These are phyloP conservation scores for Hemileia vastatrix DNA, from an alignment of 1,284 basidiomycete genomes.

Conservation along the genomic window DNA sequence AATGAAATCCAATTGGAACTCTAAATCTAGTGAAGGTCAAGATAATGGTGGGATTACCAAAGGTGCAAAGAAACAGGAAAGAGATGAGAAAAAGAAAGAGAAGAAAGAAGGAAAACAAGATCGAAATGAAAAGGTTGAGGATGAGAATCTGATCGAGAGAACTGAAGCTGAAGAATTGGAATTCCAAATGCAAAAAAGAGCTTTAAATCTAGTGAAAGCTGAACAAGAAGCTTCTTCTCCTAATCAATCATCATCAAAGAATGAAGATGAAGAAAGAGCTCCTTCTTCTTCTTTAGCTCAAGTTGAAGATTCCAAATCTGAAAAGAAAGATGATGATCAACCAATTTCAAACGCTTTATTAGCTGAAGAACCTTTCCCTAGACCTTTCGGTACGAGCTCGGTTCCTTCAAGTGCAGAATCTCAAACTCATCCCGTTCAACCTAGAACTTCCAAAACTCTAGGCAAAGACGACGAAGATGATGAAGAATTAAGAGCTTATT, in stretches of 20 bases:
- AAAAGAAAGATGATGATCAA: neutral
- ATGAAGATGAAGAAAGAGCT: neutral
- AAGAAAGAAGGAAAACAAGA: too few species aligned
- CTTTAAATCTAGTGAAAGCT: neutral
- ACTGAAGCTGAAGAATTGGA: neutral
- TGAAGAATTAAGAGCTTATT: neutral
- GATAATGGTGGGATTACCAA: neutral
- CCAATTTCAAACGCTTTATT: conserved; percentile 7
- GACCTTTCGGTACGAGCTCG: conserved; percentile 27
- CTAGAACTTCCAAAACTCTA: neutral
- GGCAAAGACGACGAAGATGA: neutral
- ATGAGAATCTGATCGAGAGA: too few species aligned
- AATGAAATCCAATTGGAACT: neutral
- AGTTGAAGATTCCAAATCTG: neutral
- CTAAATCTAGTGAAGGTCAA: neutral
- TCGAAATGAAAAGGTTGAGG: too few species aligned
- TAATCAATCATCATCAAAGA: neutral
- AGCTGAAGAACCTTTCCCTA: conserved; percentile 31
- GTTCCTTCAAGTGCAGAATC: neutral
- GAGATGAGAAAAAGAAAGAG: conserved; percentile 12
- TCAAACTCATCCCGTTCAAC: neutral
- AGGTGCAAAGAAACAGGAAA: neutral
- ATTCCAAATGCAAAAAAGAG: neutral
- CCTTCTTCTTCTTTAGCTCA: neutral
- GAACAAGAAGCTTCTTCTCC: neutral